phyloP scores from a whole-genome alignment of 2,329 filamentous ascomycete species.

The Ceratocystis albifundus region DNA sequence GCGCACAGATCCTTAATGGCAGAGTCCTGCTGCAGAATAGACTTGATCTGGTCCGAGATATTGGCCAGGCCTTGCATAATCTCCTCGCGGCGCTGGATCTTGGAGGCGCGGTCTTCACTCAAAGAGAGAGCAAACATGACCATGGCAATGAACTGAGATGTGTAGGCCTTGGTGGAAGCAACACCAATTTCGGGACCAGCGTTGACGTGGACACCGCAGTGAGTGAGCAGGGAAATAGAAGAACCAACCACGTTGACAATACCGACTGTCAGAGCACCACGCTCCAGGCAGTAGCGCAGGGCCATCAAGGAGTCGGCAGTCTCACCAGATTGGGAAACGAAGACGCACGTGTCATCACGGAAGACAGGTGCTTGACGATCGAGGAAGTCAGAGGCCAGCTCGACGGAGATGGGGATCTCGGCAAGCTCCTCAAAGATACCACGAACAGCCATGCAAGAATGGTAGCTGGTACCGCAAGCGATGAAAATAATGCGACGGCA shows the following conservation, averaged over 20 bases:
- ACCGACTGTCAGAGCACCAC: constrained; percentile 90
- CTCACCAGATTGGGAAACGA: constrained; percentile 97
- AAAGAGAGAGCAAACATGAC: constrained; percentile 98
- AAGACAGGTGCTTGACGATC: constrained; percentile 95
- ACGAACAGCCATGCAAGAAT: constrained; percentile 98
- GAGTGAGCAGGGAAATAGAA: constrained; percentile 94
- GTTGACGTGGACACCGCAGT: constrained; percentile 99
- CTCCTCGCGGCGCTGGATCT: constrained; percentile 80
- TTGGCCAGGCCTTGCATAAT: constrained; percentile 89
- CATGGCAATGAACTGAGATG: constrained; percentile 98
- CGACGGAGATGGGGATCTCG: constrained; percentile 93
- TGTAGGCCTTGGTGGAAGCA: constrained; percentile 98
- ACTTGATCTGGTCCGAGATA: constrained; percentile 82
- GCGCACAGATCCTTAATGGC: constrained; percentile 89
- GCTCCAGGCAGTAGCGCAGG: constrained; percentile 93
- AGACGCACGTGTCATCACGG: constrained; percentile 97
- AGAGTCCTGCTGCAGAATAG: constrained; percentile 82
- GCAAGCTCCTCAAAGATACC: constrained; percentile 96
- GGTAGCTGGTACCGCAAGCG: constrained; percentile 94
- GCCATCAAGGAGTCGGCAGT: constrained; percentile 97
- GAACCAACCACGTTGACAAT: constrained; percentile 98
- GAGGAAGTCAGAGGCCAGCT: constrained; percentile 95
- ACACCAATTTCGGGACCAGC: constrained; percentile 98
- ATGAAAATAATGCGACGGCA: constrained; percentile 98
- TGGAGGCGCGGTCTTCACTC: constrained; percentile 91